Conservation (phyloP, 768 basidiomycete genomes). For the Mycena maculata region DNA sequence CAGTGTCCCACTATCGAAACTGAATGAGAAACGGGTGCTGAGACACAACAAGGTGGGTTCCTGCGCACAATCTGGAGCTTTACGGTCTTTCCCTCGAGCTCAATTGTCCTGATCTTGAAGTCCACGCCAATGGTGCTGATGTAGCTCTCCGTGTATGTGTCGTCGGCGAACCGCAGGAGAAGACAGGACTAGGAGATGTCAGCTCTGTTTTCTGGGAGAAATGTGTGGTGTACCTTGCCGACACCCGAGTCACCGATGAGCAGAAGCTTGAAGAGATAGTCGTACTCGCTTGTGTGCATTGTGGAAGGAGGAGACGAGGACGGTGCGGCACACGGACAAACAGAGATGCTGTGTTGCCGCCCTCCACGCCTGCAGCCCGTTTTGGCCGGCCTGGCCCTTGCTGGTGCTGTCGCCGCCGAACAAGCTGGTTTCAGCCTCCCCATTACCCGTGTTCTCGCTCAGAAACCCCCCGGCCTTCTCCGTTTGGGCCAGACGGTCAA, state of each 20-base stretch:
- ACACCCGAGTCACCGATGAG: constrained; percentile 96
- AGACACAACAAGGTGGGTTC: background rate
- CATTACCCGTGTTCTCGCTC: constrained; percentile 6
- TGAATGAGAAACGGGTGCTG: constrained; percentile 13
- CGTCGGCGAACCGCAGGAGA: constrained; percentile 97
- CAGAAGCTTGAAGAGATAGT: constrained; percentile 97
- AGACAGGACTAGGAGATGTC: constrained; percentile 93
- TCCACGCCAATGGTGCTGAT: constrained; percentile 99
- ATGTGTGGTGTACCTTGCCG: constrained; percentile 33
- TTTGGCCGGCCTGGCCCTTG: background rate
- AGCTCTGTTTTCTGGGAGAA: constrained; percentile 19
- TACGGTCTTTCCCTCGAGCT: constrained; percentile 96
- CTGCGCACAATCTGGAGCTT: constrained; percentile 96
- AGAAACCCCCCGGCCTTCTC: background rate
- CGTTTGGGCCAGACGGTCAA: constrained; percentile 25
- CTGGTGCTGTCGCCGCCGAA: constrained; percentile 11
- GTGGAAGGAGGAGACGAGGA: constrained; percentile 22
- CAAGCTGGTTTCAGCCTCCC: constrained; percentile 14
- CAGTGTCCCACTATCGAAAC: constrained; percentile 96
- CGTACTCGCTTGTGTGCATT: constrained; percentile 95
- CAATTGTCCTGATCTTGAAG: constrained; percentile 99
- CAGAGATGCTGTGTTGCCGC: background rate
- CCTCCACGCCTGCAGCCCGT: background rate
- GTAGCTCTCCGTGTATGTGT: constrained; percentile 99
- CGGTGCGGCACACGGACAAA: background rate